Conservation (phyloP, 2,329 filamentous ascomycete species). For the Alternaria atra region DNA sequence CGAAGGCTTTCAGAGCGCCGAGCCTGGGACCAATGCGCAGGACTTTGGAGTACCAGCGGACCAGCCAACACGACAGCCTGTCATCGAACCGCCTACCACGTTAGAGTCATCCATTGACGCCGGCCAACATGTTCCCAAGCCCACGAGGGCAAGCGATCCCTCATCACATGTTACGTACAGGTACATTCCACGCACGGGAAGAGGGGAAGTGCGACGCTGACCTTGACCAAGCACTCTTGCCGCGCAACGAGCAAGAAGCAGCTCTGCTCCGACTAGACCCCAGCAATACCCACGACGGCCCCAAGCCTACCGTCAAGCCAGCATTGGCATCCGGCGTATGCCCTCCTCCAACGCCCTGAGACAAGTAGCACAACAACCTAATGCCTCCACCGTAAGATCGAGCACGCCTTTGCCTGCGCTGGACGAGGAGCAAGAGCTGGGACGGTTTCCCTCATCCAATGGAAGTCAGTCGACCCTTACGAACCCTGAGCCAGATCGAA, state of each 20-base stretch:
- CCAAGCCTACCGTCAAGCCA: constrained; percentile 41
- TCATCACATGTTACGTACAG: constrained; percentile 28
- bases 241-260: constrained; percentile 36
- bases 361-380: constrained; percentile 30
- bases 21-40: constrained; percentile 42
- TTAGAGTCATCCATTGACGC: constrained; percentile 49
- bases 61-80: constrained; percentile 30
- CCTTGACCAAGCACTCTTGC: constrained; percentile 22
- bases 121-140: constrained; percentile 40
- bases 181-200: constrained; percentile 21
- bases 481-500: constrained; percentile 18
- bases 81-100: constrained; percentile 45
- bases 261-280: constrained; percentile 34
- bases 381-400: constrained; percentile 33
- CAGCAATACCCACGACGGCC: constrained; percentile 40
- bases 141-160: constrained; percentile 31
- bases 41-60: constrained; percentile 42
- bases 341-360: constrained; percentile 38
- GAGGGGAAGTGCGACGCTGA: constrained; percentile 26
- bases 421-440: constrained; percentile 39
- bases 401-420: constrained; percentile 40
- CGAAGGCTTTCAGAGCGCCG: constrained; percentile 40
- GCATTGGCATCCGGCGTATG: constrained; percentile 48
- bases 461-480: constrained; percentile 26
- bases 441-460: constrained; percentile 29